Percentiles rank a stretch among this genome's conserved stretches.
Evolutionary conservation across 1,284 basidiomycete genomes (phyloP).

Genomic region (Marasmius oreades): DNA sequence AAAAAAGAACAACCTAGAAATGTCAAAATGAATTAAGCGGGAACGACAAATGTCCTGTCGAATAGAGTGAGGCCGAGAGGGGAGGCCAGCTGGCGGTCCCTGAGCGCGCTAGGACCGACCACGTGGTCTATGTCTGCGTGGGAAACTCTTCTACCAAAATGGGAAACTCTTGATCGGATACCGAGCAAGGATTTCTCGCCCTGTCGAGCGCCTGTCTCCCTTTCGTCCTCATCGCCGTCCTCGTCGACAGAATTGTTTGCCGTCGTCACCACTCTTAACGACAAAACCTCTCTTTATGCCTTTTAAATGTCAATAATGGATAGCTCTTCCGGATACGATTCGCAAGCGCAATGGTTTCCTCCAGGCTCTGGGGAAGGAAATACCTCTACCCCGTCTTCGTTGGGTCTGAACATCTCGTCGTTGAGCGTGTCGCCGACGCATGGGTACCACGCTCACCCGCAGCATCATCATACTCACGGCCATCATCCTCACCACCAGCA

Average conservation of each 20-base stretch:
- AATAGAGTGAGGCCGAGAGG: not conserved
- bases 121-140: not conserved
- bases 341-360: not conserved
- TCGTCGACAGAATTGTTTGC: not conserved
- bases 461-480: not conserved
- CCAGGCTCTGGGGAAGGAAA: not conserved
- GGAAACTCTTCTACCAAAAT: not conserved
- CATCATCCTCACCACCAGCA: not conserved
- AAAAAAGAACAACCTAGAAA: not conserved
- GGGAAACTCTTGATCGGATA: not conserved
- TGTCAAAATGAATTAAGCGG: not conserved
- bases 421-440: not conserved
- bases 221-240: not conserved
- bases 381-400: not conserved
- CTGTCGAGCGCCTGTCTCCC: no score
- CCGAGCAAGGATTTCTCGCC: not conserved
- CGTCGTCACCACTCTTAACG: not conserved
- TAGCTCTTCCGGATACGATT: not conserved
- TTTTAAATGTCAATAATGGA: not conserved
- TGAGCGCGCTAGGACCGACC: not conserved
- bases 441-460: not conserved
- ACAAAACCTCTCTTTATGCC: not conserved
- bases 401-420: slow-evolving; percentile 6
- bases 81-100: not conserved
- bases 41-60: not conserved